These are phyloP conservation scores for Besnoitia besnoiti DNA, from an alignment of 169 alveolate species.

Conservation along the genomic window DNA sequence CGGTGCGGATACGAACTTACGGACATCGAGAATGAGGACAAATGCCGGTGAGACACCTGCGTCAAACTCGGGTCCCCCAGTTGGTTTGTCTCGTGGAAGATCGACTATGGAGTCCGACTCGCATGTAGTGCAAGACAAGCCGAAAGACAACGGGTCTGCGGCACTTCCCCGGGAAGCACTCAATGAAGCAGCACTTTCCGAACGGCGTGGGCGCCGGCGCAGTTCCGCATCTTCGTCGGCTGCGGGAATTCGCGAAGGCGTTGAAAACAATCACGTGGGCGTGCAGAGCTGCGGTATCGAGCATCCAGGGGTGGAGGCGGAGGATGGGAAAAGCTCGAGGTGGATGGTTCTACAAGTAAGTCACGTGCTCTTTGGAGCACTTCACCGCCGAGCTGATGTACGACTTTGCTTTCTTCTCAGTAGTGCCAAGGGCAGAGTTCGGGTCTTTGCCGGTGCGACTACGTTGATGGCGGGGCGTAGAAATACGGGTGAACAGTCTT, in stretches of 20 bases:
- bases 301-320: not conserved
- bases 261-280: not conserved
- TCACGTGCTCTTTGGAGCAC: too few species aligned
- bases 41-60: too few species aligned
- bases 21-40: too few species aligned
- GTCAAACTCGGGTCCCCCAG: too few species aligned
- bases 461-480: too few species aligned
- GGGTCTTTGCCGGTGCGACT: too few species aligned
- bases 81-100: too few species aligned
- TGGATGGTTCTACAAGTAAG: slow-evolving; percentile 5
- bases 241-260: not conserved
- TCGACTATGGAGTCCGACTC: not conserved
- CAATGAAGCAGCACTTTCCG: not conserved
- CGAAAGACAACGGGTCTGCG: not conserved
- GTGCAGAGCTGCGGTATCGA: not conserved
- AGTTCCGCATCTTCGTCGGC: not conserved
- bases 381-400: too few species aligned
- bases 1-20: not conserved
- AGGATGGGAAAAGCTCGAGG: not conserved
- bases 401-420: too few species aligned
- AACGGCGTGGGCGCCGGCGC: not conserved
- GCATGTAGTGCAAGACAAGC: not conserved
- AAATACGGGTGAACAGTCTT: too few species aligned
- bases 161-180: not conserved
- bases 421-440: too few species aligned